A percentile compares a stretch with the other conserved stretches of the same genome.
These are phyloP conservation scores for Cyberlindnera mississippiensis DNA, from an alignment of 805 yeast genomes.

Conservation along the genomic window DNA sequence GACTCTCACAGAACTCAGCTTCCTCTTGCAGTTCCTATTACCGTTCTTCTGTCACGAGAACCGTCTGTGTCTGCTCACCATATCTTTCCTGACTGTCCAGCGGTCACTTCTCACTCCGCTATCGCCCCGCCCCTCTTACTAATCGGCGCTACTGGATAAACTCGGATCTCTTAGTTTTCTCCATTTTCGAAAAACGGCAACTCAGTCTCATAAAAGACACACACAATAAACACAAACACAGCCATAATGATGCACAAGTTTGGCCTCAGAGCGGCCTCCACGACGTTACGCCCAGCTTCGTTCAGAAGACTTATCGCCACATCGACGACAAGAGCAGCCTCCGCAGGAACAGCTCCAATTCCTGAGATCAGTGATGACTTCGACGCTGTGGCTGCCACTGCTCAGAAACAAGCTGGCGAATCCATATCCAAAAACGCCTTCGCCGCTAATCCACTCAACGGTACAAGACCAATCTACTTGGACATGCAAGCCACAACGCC, in stretches of 20 bases:
- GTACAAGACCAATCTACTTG: constrained; percentile 87
- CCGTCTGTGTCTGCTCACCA: too few species aligned
- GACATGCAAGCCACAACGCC: constrained; percentile 99
- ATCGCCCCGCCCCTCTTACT: background rate
- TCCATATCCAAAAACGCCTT: constrained; percentile 37
- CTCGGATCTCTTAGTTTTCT: background rate
- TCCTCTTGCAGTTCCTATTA: too few species aligned
- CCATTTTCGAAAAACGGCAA: too few species aligned
- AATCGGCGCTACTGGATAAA: constrained; percentile 1
- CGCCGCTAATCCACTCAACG: constrained; percentile 40
- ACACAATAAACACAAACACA: too few species aligned
- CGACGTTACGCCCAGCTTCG: background rate
- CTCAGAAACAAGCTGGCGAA: constrained; percentile 20
- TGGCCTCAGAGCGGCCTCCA: background rate
- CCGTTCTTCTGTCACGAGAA: too few species aligned
- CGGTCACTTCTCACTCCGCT: too few species aligned
- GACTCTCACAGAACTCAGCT: too few species aligned
- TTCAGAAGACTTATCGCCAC: constrained; percentile 15
- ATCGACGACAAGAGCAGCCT: constrained; percentile 17
- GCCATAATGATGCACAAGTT: background rate
- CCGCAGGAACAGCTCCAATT: background rate
- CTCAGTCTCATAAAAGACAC: too few species aligned
- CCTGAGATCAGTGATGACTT: background rate
- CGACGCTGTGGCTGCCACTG: background rate
- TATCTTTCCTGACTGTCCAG: too few species aligned